Evolutionary conservation across 768 basidiomycete species (phyloP), one percentile per base, ranked within the genome.

Genomic region (Floccularia luteovirens): DNA sequence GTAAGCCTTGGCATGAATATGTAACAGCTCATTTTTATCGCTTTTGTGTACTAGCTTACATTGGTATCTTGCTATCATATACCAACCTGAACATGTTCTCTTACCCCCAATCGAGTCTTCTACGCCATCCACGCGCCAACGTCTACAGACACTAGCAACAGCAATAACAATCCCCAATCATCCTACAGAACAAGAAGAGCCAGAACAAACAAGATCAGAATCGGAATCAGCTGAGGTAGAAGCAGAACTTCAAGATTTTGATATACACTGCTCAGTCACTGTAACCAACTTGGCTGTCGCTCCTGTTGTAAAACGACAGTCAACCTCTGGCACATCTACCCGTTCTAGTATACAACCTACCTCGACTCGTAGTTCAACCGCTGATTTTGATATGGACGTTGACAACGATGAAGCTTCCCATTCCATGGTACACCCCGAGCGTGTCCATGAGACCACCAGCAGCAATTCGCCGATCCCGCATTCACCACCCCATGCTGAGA

Each of bases 11-110:
- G 31, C 24, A 17, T 38, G 19, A 1, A 4, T 24, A 27, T 23
- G 24, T 32, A 24, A 25, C 33, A 20, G 3, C 34, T 25, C 32
- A 25, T 16, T 31, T 14, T 32, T 33, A 13, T 35, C 31, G 16
- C 5, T 32, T 5, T 11, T 19, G 33, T 30, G 14, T 41, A 40
- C 30, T 47, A 98, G 94, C 50, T 61, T 90, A 31, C 96, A 99
- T 62, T 98, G 96, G 96, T 98, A 96, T 59, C 75, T 98, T 28
- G 93, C 90, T 12, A 79, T 98, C 45, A 94, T 99, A 48, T 84
- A 79, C 57, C 79, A 84, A 43, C 94, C 96, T 0, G 78, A 76
- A 39, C 85, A 54, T 45, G 58, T 71, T 24, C 67, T 79, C 10
- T 64, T 70, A n/a, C 66, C 70, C 21, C 62, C 61, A n/a, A 41